Percentiles rank a stretch among this genome's conserved stretches.
phyloP scores from a whole-genome alignment of 495 filamentous ascomycete genomes.

The Glonium stellatum region DNA sequence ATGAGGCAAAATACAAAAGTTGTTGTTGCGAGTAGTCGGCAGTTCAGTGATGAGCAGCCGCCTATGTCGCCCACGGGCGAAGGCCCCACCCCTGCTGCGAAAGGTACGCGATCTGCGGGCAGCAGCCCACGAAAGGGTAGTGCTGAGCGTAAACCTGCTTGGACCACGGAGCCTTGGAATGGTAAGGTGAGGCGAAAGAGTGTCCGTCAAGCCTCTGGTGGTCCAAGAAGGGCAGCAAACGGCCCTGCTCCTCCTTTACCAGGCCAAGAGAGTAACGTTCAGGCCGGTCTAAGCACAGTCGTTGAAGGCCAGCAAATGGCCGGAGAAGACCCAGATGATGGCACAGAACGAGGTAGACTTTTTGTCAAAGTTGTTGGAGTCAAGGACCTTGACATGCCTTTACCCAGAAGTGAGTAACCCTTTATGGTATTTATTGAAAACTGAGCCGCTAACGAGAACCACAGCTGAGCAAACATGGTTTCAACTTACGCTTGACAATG shows the following conservation, averaged over 20 bases:
- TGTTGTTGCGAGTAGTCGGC: constrained; percentile 70
- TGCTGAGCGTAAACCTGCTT: constrained; percentile 49
- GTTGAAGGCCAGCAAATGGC: constrained; percentile 51
- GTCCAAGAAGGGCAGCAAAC: constrained; percentile 53
- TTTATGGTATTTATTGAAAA: background rate
- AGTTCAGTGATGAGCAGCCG: constrained; percentile 42
- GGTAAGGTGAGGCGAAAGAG: constrained; percentile 63
- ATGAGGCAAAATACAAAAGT: constrained; percentile 99
- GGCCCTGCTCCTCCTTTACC: constrained; percentile 76
- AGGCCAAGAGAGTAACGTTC: constrained; percentile 75
- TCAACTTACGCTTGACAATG: constrained; percentile 91
- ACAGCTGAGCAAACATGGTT: constrained; percentile 85
- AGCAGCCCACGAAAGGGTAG: constrained; percentile 67
- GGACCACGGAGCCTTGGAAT: constrained; percentile 97
- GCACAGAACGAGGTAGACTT: constrained; percentile 80
- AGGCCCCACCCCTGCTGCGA: background rate
- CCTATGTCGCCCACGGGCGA: constrained; percentile 19
- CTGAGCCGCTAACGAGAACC: constrained; percentile 30
- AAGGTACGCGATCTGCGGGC: constrained; percentile 55
- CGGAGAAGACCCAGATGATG: constrained; percentile 59
- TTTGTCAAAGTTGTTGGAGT: constrained; percentile 97
- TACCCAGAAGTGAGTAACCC: constrained; percentile 72
- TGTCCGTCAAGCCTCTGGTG: constrained; percentile 50
- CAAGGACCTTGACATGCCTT: constrained; percentile 84
- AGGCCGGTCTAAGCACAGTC: constrained; percentile 51